Evolutionary conservation across 139 green algal species (phyloP), one percentile per base, ranked within the genome.

Genomic region (Marvania coccoides): DNA sequence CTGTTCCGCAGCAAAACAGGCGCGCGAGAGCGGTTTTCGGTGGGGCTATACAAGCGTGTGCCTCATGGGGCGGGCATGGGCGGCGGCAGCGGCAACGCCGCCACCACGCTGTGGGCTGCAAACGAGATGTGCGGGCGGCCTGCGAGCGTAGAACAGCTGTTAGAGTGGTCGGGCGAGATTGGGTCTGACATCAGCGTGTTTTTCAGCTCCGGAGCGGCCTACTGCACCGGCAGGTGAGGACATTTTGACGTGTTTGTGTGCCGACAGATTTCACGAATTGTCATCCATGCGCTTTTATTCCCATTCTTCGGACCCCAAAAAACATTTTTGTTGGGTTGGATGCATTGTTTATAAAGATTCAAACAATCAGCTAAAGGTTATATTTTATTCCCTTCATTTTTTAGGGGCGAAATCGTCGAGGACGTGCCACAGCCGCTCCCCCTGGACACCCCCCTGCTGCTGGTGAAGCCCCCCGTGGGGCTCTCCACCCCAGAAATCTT

Each of bases 171-270:
- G 0, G 95, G 80, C 0, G 94, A 98, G 30, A 97, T 99, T 57
- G 95, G 95, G 10, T 96, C 86, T 13, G 95, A 99, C 78, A 93
- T 96, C 56, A 85, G 82, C 6, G 86, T 98, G 12, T 99, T 99
- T 73, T 99, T 99, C 81, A 87, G 72, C 0, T 31, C 75, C 8
- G 93, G 94, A 6, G 89, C 89, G 7, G 91, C 94, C 14, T 99
- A 98, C 83, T 97, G 90, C 81, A 98, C 94, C 1, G 93, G 86
- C 31, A 86, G 82, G 71, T 84, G 65, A 9, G 64, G 8, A 3
- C 26, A 28, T 28, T 51, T 51, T n/a, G n/a, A n/a, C n/a, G n/a
- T n/a, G n/a, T n/a, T n/a, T n/a, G n/a, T n/a, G n/a, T n/a, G n/a
- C n/a, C n/a, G n/a, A n/a, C n/a, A n/a, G n/a, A n/a, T n/a, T 47